phyloP scores from a whole-genome alignment of 352 stramenopile genomes.

The Thalassiosira delicatula region DNA sequence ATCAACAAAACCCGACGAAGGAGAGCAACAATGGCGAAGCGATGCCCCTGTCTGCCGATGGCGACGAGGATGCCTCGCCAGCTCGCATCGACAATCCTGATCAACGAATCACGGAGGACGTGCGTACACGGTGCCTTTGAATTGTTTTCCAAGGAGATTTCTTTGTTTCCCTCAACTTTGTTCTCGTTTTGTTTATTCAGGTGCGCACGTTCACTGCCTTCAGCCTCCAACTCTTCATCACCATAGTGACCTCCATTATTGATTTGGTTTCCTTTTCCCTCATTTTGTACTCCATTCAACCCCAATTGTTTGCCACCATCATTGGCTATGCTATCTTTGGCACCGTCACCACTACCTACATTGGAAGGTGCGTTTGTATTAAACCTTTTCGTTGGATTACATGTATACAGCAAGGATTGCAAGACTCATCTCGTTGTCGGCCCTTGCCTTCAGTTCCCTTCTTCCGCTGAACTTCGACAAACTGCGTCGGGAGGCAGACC shows the following conservation, averaged over 20 bases:
- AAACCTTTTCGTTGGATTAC: neutral
- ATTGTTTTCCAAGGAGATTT: neutral
- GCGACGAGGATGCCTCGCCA: too few relatives aligned
- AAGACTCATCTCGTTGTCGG: neutral
- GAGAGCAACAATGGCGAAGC: too few relatives aligned
- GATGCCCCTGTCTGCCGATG: too few relatives aligned
- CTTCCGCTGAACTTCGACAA: conserved; percentile 82
- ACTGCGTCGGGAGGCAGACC: conserved; percentile 86
- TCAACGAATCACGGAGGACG: conserved; percentile 80
- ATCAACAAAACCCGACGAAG: conserved; percentile 18
- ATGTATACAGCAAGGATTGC: neutral
- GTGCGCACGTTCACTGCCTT: conserved; percentile 86
- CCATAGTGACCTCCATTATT: conserved; percentile 84
- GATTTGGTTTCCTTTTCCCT: conserved; percentile 85
- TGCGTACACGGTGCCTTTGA: neutral
- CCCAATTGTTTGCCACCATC: conserved; percentile 86
- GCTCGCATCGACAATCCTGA: conserved; percentile 90
- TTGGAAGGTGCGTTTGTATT: neutral
- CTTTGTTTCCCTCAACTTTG: neutral
- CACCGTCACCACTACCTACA: too few relatives aligned
- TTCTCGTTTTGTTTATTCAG: conserved; percentile 74
- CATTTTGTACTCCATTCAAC: conserved; percentile 88
- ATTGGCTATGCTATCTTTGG: neutral
- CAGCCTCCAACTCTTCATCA: conserved; percentile 85
- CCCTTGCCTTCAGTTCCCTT: neutral